phyloP scores from a whole-genome alignment of 2,329 filamentous ascomycete genomes.

The Alternaria sp. region DNA sequence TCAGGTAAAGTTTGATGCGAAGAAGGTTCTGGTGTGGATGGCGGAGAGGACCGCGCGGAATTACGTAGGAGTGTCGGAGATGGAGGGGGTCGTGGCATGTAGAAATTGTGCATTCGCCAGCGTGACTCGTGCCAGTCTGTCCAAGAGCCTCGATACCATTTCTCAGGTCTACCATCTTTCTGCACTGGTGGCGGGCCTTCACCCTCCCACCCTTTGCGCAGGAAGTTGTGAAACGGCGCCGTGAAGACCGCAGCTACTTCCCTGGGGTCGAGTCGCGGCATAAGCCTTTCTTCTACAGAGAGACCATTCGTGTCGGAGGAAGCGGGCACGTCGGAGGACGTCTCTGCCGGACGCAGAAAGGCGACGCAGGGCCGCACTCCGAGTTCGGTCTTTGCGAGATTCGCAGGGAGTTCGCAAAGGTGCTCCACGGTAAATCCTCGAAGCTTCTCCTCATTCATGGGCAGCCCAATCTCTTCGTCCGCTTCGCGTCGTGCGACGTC shows the following conservation, averaged over 20 bases:
- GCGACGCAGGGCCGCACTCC: slow-evolving; percentile 59
- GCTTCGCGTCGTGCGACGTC: slow-evolving; percentile 89
- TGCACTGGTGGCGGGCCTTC: slow-evolving; percentile 50
- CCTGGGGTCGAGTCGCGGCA: slow-evolving; percentile 81
- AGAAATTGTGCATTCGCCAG: slow-evolving; percentile 94
- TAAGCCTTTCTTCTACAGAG: slow-evolving; percentile 68
- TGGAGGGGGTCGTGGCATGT: slow-evolving; percentile 65
- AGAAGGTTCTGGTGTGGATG: neutral
- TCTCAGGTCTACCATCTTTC: slow-evolving; percentile 52
- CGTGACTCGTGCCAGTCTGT: slow-evolving; percentile 74
- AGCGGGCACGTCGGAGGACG: slow-evolving; percentile 8
- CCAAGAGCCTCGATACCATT: slow-evolving; percentile 90
- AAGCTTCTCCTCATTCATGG: slow-evolving; percentile 70
- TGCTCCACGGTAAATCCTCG: slow-evolving; percentile 84
- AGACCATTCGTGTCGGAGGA: slow-evolving; percentile 7
- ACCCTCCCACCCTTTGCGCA: slow-evolving; percentile 62
- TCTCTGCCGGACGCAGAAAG: slow-evolving; percentile 62
- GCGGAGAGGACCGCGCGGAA: neutral
- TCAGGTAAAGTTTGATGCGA: slow-evolving; percentile 11
- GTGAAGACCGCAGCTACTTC: slow-evolving; percentile 96
- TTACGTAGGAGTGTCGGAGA: slow-evolving; percentile 14
- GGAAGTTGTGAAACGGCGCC: slow-evolving; percentile 84
- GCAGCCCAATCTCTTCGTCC: slow-evolving; percentile 90
- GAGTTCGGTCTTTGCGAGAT: slow-evolving; percentile 59
- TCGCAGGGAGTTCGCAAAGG: slow-evolving; percentile 77